A percentile compares a stretch with the other conserved stretches of the same genome.
Conservation (phyloP, 108 stramenopile species). For the Parmales sp. region DNA sequence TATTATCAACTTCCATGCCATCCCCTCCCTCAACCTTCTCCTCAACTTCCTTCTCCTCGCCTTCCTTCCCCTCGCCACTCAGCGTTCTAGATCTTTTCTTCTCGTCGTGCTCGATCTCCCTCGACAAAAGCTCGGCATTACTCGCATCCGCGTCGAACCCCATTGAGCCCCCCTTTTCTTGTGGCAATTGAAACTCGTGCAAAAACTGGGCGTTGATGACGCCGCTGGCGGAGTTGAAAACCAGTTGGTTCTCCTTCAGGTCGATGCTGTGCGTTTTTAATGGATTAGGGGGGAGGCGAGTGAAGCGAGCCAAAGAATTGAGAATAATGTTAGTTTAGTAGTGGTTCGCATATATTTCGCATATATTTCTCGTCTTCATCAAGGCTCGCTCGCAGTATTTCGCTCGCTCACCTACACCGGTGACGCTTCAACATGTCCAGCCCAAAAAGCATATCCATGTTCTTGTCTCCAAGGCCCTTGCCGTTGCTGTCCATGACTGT, state of each 20-base stretch:
- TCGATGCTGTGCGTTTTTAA: no score
- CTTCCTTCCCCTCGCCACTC: conserved; percentile 6
- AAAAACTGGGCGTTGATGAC: conserved; percentile 57
- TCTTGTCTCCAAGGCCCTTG: conserved; percentile 48
- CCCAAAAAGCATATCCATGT: conserved; percentile 91
- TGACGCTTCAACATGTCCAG: conserved; percentile 93
- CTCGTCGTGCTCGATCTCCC: conserved; percentile 26
- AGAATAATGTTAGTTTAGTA: no score
- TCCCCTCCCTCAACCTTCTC: conserved; percentile 10
- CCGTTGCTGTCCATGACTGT: conserved; percentile 69
- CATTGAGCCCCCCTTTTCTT: conserved; percentile 65
- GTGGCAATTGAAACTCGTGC: conserved; percentile 72
- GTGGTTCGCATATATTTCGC: no score
- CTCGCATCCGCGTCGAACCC: conserved; percentile 57
- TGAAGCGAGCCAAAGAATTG: no score
- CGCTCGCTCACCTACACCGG: no score
- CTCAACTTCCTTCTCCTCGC: background rate
- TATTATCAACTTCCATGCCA: conserved; percentile 9
- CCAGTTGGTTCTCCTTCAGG: conserved; percentile 48
- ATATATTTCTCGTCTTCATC: no score
- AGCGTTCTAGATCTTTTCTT: conserved; percentile 1
- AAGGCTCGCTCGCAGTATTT: no score
- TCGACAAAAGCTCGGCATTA: conserved; percentile 37
- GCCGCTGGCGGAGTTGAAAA: conserved; percentile 33
- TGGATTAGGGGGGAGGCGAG: no score